A percentile compares a stretch with the other conserved stretches of the same genome.
These are phyloP conservation scores for Pestalotiopsis sp. DNA, from an alignment of 2,329 filamentous ascomycete genomes.

Conservation along the genomic window DNA sequence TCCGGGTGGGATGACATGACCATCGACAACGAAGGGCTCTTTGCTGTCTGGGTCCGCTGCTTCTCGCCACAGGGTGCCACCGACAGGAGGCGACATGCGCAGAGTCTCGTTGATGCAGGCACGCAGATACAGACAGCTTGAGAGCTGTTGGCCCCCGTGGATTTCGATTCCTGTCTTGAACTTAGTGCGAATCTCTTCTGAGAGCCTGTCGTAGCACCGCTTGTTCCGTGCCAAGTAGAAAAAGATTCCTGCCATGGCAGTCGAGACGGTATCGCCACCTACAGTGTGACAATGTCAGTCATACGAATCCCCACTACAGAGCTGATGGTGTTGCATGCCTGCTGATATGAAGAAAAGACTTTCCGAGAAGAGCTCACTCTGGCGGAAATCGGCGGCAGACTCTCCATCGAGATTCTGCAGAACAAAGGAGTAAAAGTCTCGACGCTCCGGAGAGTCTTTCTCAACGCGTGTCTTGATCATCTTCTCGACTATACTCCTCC, in stretches of 20 bases:
- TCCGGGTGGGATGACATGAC: conserved; percentile 33
- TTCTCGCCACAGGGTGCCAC: conserved; percentile 34
- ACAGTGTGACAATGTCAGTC: background rate
- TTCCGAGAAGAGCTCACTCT: background rate
- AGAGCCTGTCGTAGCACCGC: conserved; percentile 26
- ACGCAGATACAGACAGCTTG: conserved; percentile 41
- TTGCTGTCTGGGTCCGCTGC: conserved; percentile 15
- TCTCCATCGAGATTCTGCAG: conserved; percentile 1
- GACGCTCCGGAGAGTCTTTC: conserved; percentile 7
- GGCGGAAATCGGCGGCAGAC: background rate
- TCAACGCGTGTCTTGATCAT: background rate
- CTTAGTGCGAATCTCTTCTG: conserved; percentile 30
- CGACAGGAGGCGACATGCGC: conserved; percentile 45
- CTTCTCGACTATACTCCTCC: background rate
- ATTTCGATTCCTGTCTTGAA: conserved; percentile 36
- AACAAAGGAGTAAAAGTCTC: conserved; percentile 14
- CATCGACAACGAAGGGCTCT: conserved; percentile 24
- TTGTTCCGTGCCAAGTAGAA: conserved; percentile 37
- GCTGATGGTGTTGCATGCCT: background rate
- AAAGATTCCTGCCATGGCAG: conserved; percentile 31
- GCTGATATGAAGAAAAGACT: conserved; percentile 1
- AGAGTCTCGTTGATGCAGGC: conserved; percentile 50
- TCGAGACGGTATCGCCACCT: conserved; percentile 33
- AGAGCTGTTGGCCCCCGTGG: conserved; percentile 30
- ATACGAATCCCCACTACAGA: background rate